These are phyloP conservation scores for Diaporthe vexans DNA, from an alignment of 2,329 filamentous ascomycete species.

Conservation along the genomic window DNA sequence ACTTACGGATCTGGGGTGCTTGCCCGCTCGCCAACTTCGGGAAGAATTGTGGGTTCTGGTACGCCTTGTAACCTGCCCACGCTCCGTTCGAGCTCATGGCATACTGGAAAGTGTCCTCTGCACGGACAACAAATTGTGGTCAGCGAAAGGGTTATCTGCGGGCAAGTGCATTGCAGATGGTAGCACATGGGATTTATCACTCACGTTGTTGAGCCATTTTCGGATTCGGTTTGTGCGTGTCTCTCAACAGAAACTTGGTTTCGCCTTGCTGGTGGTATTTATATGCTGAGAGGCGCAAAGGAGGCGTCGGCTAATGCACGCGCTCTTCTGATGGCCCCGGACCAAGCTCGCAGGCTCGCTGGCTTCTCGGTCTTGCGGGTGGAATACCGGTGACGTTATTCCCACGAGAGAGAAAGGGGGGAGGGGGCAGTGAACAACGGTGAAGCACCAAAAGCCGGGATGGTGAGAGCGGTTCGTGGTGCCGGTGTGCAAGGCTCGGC, in stretches of 20 bases:
- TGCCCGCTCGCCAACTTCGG: conserved; percentile 76
- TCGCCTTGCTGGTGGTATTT: conserved; percentile 13
- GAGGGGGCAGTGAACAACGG: conserved; percentile 2
- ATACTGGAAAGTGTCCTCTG: conserved; percentile 71
- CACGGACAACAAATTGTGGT: conserved; percentile 9
- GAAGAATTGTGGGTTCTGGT: conserved; percentile 80
- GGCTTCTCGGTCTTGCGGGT: conserved; percentile 25
- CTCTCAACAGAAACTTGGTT: neutral
- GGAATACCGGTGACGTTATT: neutral
- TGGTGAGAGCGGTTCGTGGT: neutral
- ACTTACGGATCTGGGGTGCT: conserved; percentile 70
- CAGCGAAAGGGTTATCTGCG: conserved; percentile 2
- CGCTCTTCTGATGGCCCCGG: conserved; percentile 2
- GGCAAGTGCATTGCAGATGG: neutral
- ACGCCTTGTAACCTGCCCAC: conserved; percentile 76
- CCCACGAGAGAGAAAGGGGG: neutral
- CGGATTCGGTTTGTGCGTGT: conserved; percentile 15
- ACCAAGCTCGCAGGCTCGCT: conserved; percentile 24
- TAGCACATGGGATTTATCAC: conserved; percentile 5
- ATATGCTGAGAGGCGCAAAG: conserved; percentile 18
- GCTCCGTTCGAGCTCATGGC: conserved; percentile 78
- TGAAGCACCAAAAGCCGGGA: conserved; percentile 11
- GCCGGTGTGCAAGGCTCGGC: conserved; percentile 5
- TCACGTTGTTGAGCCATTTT: conserved; percentile 41
- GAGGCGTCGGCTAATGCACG: conserved; percentile 22